Base-by-base conservation (phyloP, 2,329 filamentous ascomycete species). In the Capronia coronata region DNA sequence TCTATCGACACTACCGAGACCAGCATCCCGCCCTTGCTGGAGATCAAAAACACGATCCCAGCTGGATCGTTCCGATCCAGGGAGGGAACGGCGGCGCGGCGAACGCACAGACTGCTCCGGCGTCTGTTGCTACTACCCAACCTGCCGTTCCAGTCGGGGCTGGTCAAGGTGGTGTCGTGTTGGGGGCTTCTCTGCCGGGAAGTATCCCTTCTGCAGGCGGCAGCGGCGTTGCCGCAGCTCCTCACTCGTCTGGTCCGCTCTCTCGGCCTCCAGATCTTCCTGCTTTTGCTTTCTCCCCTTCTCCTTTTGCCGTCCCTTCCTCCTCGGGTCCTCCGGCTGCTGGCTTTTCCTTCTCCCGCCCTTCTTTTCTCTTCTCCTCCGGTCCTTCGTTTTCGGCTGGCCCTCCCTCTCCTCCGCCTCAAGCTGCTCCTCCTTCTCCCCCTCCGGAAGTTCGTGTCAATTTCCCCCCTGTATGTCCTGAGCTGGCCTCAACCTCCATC, bases 1-100 rank as follows among this genome's bases (percentile, higher is more conserved):
- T 46, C 21, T 46, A 43, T 35, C 32, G 45, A n/a, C 52, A 55
- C 27, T 46, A 18, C 19, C 38, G 45, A 34, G 35, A 40, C 10
- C 18, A 43, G 6, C 52, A 55, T 43, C 22, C 18, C 13, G n/a
- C 34, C 39, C 35, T 41, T 3, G 25, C 34, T 25, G 37, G 35
- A 11, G 34, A 23, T 18, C 19, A 2, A 3, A 38, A 18, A 3
- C 16, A 23, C 32, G 19, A 46, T 25, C 14, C 3, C 32, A 43
- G 21, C 13, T 52, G 42, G 46, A 23, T 37, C 16, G 23, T 42
- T 6, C 13, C 7, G 25, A 9, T 8, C 23, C 23, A 29, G 38
- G 19, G 16, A 5, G 38, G 19, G 21, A n/a, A 22, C 25, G 22
- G 21, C 13, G 38, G 38, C 38, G 38, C 38, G 38, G 22, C 19